Base-by-base conservation (phyloP, 371 early-diverging fungal genomes). In the Choanephora cucurbitarum region DNA sequence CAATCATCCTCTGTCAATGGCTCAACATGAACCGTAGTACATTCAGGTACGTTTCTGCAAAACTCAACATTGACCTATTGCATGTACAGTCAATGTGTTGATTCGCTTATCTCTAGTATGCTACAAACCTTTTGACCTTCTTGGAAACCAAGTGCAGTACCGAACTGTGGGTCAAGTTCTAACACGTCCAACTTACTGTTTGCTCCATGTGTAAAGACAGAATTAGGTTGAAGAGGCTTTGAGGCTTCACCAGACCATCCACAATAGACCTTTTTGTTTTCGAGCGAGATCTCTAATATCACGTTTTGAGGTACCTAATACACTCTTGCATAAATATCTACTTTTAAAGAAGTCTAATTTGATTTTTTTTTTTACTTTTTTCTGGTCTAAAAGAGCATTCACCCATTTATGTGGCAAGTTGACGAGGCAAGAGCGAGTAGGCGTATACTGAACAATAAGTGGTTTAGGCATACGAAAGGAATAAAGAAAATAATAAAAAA, bases 1-100 rank as follows among this genome's bases (percentile, higher is more conserved):
- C 93, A 94, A 64, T 94, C 95, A 49, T 93, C 92, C 45, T 80
- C 83, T 0, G 90, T 80, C 52, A 80, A 64, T 4, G 94, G 94
- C 42, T 89, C 92, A 2, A 92, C 91, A 57, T 86, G 70, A 1
- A 94, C 89, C 5, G 86, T 77, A 8, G 72, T 56, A 8, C 88
- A 89, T 19, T 74, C 73, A 21, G 82, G 78, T 6, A 82, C 75
- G 52, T 81, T 74, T 52, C 79, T 77, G 44, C 81, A 73, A 64
- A 90, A 84, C 34, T 81, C 85, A 11, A 88, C 81, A 42, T 72
- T 67, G 44, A 90, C 84, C 88, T 90, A 53, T 28, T n/a, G n/a
- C n/a, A n/a, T n/a, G n/a, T n/a, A 19, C 1, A 31, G 24, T n/a
- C 18, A 51, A 39, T 24, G 32, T n/a, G 14, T 23, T 13, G 13